Percentiles rank a stretch among this genome's conserved stretches.
Conservation (phyloP, 345 rosid species). For the Camelina sativa region DNA sequence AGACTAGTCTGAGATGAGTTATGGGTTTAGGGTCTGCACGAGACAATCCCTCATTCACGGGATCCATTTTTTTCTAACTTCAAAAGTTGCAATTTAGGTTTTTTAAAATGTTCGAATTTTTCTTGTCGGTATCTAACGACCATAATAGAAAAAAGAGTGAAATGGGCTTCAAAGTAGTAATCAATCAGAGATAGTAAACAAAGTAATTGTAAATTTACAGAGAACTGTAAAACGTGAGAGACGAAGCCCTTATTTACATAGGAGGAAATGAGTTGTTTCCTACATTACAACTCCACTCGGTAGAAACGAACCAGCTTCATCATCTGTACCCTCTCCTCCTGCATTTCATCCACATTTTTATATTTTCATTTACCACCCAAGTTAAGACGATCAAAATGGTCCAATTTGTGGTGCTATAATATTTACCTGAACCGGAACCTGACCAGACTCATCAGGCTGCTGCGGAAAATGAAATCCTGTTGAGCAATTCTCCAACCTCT, state of each 20-base stretch:
- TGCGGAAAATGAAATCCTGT: constrained; percentile 75
- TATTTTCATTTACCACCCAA: constrained; percentile 15
- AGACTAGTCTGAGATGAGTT: constrained; percentile 18
- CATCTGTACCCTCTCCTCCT: constrained; percentile 63
- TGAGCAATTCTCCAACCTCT: constrained; percentile 75
- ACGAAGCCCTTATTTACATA: constrained; percentile 36
- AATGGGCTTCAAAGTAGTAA: constrained; percentile 6
- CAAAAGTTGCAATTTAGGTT: background rate
- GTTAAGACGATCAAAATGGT: background rate
- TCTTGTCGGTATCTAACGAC: background rate
- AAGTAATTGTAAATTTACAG: constrained; percentile 34
- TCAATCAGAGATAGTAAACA: constrained; percentile 5
- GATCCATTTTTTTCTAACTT: constrained; percentile 2
- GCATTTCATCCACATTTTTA: constrained; percentile 15
- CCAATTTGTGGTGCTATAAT: constrained; percentile 2
- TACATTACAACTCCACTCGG: constrained; percentile 47
- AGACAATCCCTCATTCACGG: constrained; percentile 23
- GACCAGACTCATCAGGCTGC: constrained; percentile 42
- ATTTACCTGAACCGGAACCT: constrained; percentile 51
- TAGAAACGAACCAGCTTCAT: constrained; percentile 74
- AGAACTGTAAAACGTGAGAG: constrained; percentile 27
- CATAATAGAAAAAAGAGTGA: background rate
- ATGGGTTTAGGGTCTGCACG: constrained; percentile 31
- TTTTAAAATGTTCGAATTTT: background rate
- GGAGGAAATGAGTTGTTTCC: constrained; percentile 3